Conservation (phyloP, 2,329 filamentous ascomycete genomes). For the Acarospora socialis region DNA sequence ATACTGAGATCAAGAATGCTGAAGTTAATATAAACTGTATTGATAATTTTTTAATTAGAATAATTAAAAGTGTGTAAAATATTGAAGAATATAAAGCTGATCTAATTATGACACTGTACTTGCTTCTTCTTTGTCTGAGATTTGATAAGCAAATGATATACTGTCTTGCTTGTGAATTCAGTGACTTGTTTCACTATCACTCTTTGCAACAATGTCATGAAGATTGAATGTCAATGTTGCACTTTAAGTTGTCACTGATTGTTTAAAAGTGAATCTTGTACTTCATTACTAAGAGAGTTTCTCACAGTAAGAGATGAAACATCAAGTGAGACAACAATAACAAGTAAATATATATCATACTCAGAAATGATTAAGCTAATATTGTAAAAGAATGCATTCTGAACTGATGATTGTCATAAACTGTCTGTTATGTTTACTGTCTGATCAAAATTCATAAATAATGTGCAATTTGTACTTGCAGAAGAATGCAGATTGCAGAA, state of each 20-base stretch:
- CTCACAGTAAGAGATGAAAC: too few species aligned
- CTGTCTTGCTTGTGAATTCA: slow-evolving; percentile 11
- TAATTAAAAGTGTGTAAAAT: too few species aligned
- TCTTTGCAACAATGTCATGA: slow-evolving; percentile 20
- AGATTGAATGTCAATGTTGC: slow-evolving; percentile 18
- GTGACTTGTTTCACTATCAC: slow-evolving; percentile 15
- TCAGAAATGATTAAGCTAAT: too few species aligned
- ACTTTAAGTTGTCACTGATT: slow-evolving; percentile 26
- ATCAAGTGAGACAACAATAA: too few species aligned
- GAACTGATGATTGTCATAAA: slow-evolving; percentile 1
- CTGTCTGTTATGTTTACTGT: slow-evolving; percentile 1
- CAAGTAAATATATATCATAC: too few species aligned
- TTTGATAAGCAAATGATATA: too few species aligned
- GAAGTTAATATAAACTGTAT: background rate
- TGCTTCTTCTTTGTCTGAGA: too few species aligned
- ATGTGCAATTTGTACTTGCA: slow-evolving; percentile 12
- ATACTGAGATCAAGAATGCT: slow-evolving; percentile 1
- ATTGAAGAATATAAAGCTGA: too few species aligned
- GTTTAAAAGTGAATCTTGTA: slow-evolving; percentile 13
- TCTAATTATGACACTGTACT: too few species aligned
- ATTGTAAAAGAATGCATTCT: too few species aligned
- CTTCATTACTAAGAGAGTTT: too few species aligned
- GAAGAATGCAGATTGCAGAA: slow-evolving; percentile 19
- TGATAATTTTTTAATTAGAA: too few species aligned
- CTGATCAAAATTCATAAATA: slow-evolving; percentile 13